A percentile compares a stretch with the other conserved stretches of the same genome.
Evolutionary conservation across 345 rosid species (phyloP).

Genomic region (Lumnitzera racemosa): DNA sequence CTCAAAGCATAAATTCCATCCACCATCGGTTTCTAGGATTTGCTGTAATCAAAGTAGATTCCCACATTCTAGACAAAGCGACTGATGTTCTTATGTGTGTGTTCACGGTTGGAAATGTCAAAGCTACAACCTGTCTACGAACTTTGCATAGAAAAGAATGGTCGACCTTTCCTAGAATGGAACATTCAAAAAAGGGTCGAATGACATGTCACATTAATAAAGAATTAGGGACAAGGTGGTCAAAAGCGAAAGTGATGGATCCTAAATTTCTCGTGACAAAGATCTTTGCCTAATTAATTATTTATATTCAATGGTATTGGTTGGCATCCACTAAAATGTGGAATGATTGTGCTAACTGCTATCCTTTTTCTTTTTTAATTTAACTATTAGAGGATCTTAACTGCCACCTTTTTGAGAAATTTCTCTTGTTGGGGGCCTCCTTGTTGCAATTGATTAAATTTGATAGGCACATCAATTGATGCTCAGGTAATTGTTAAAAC

Average conservation of each 20-base stretch:
- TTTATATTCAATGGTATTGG: neutral
- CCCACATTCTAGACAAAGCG: too few species aligned
- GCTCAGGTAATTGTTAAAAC: too few species aligned
- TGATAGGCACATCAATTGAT: too few species aligned
- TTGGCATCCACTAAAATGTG: slow-evolving; percentile 1
- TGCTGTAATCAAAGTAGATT: too few species aligned
- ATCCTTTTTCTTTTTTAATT: too few species aligned
- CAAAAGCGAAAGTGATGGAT: slow-evolving; percentile 11
- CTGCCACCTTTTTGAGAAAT: neutral
- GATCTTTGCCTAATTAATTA: slow-evolving; percentile 1
- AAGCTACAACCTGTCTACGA: neutral
- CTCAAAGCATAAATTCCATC: too few species aligned
- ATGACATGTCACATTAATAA: slow-evolving; percentile 1
- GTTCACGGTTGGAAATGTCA: too few species aligned
- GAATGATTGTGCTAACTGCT: neutral
- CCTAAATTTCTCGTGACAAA: slow-evolving; percentile 6
- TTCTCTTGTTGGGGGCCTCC: too few species aligned
- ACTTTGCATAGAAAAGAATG: neutral
- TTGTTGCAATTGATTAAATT: too few species aligned
- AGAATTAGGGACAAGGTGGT: neutral
- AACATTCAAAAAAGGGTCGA: neutral
- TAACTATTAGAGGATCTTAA: neutral
- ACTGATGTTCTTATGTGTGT: too few species aligned
- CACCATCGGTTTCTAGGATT: too few species aligned
- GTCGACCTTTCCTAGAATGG: slow-evolving; percentile 7